A percentile compares a stretch with the other conserved stretches of the same genome.
Evolutionary conservation across 2,329 filamentous ascomycete species (phyloP).

Genomic region (Remersonia thermophila): DNA sequence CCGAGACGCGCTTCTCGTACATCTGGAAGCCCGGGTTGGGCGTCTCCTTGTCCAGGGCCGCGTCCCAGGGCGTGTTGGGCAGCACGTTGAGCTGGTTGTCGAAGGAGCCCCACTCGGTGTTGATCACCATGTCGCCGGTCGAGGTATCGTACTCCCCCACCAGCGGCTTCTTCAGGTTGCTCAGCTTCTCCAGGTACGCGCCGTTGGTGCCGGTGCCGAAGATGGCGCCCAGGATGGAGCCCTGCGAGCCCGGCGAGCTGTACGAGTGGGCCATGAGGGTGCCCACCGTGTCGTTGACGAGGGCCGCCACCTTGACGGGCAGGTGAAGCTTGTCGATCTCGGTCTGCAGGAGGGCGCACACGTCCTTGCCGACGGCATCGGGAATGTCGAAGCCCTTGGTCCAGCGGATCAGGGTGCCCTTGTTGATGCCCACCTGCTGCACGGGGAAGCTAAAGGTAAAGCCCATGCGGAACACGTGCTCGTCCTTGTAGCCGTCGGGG

Average conservation of each 20-base stretch:
- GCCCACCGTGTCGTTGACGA: slow-evolving; percentile 96
- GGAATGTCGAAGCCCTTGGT: slow-evolving; percentile 97
- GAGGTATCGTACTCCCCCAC: slow-evolving; percentile 60
- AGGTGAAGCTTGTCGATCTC: slow-evolving; percentile 81
- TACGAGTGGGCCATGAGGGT: slow-evolving; percentile 97
- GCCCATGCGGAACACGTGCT: slow-evolving; percentile 83
- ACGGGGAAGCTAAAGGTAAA: slow-evolving; percentile 99
- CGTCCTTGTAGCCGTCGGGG: slow-evolving; percentile 48
- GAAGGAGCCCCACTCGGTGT: slow-evolving; percentile 97
- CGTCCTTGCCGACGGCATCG: slow-evolving; percentile 89
- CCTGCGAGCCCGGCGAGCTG: slow-evolving; percentile 75
- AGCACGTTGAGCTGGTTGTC: slow-evolving; percentile 86
- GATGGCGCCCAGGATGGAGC: slow-evolving; percentile 85
- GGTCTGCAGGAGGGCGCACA: slow-evolving; percentile 75
- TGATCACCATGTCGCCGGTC: slow-evolving; percentile 92
- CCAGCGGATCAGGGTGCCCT: slow-evolving; percentile 88
- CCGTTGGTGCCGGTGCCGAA: slow-evolving; percentile 97
- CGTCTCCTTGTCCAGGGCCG: slow-evolving; percentile 62
- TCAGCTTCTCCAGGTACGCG: slow-evolving; percentile 86
- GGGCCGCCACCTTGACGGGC: slow-evolving; percentile 84
- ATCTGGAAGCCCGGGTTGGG: slow-evolving; percentile 93
- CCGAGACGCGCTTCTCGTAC: slow-evolving; percentile 97
- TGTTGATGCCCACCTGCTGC: slow-evolving; percentile 88
- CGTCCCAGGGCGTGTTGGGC: slow-evolving; percentile 75
- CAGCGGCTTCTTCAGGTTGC: slow-evolving; percentile 68